These are phyloP conservation scores for Alternaria postmessia DNA, from an alignment of 2,329 filamentous ascomycete genomes.

Conservation along the genomic window DNA sequence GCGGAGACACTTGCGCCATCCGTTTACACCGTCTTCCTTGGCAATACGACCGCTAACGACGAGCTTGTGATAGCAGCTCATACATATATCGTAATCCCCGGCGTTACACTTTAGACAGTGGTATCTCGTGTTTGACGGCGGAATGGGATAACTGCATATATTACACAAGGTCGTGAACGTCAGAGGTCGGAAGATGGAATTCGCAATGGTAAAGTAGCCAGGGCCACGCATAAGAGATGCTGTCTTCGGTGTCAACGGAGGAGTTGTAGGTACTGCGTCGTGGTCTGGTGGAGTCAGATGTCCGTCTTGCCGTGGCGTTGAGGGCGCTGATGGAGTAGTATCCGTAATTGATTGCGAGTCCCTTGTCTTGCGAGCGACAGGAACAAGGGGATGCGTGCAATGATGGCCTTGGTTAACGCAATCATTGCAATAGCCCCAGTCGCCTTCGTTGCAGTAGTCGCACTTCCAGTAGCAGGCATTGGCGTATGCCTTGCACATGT, in stretches of 20 bases:
- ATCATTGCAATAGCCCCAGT: constrained; percentile 91
- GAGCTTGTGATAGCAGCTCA: constrained; percentile 76
- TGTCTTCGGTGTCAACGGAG: constrained; percentile 52
- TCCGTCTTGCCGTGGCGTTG: constrained; percentile 28
- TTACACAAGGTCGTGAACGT: constrained; percentile 81
- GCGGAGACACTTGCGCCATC: constrained; percentile 82
- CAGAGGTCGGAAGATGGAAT: constrained; percentile 67
- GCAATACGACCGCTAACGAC: constrained; percentile 71
- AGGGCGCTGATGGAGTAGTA: constrained; percentile 21
- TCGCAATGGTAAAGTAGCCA: constrained; percentile 44
- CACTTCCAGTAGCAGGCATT: constrained; percentile 93
- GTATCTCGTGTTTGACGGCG: constrained; percentile 72
- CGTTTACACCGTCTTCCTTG: constrained; percentile 76
- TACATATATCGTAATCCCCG: constrained; percentile 90
- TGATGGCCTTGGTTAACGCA: constrained; percentile 84
- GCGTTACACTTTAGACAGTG: constrained; percentile 81
- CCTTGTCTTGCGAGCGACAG: constrained; percentile 68
- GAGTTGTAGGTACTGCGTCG: constrained; percentile 45
- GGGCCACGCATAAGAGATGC: constrained; percentile 52
- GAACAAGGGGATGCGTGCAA: constrained; percentile 83
- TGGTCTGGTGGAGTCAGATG: constrained; percentile 36
- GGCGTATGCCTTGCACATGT: constrained; percentile 74
- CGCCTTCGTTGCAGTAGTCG: constrained; percentile 84
- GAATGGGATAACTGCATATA: constrained; percentile 76
- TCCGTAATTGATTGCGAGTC: constrained; percentile 17